phyloP scores from a whole-genome alignment of 2,329 filamentous ascomycete genomes.

The Cadophora sp. region DNA sequence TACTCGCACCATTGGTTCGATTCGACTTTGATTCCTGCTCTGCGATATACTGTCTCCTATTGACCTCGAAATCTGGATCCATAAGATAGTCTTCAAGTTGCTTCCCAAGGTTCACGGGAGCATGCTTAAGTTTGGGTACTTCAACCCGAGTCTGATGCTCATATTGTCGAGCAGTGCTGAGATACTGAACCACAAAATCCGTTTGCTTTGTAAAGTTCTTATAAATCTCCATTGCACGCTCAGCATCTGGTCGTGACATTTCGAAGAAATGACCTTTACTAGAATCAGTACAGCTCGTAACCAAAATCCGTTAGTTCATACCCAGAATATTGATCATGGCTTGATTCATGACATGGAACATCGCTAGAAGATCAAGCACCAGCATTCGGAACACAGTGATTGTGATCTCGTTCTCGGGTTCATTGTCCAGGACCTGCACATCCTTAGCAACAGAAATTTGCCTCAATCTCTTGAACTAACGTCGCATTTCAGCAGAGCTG shows the following conservation, averaged over 20 bases:
- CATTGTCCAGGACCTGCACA: constrained; percentile 78
- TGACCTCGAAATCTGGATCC: constrained; percentile 93
- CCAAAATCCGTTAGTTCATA: constrained; percentile 50
- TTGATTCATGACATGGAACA: constrained; percentile 96
- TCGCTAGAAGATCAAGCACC: constrained; percentile 84
- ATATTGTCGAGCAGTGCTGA: constrained; percentile 85
- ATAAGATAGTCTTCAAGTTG: constrained; percentile 94
- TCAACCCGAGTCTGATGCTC: constrained; percentile 92
- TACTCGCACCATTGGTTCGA: constrained; percentile 46
- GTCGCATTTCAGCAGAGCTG: constrained; percentile 86
- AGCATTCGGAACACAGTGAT: constrained; percentile 91
- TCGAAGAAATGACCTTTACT: constrained; percentile 90
- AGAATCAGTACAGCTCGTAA: neutral
- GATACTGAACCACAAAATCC: constrained; percentile 88
- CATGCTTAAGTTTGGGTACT: constrained; percentile 96
- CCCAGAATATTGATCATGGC: constrained; percentile 96
- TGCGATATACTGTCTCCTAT: constrained; percentile 88
- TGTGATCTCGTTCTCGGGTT: constrained; percentile 95
- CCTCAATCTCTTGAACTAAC: constrained; percentile 57
- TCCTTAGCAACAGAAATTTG: constrained; percentile 31
- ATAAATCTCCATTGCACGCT: constrained; percentile 90
- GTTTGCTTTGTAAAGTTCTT: constrained; percentile 91
- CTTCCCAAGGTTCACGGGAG: constrained; percentile 86
- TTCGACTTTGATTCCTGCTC: constrained; percentile 77
- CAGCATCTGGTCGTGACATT: constrained; percentile 93